These are phyloP conservation scores for Leptodermis oblonga DNA, from an alignment of 257 asterid species.

Conservation along the genomic window DNA sequence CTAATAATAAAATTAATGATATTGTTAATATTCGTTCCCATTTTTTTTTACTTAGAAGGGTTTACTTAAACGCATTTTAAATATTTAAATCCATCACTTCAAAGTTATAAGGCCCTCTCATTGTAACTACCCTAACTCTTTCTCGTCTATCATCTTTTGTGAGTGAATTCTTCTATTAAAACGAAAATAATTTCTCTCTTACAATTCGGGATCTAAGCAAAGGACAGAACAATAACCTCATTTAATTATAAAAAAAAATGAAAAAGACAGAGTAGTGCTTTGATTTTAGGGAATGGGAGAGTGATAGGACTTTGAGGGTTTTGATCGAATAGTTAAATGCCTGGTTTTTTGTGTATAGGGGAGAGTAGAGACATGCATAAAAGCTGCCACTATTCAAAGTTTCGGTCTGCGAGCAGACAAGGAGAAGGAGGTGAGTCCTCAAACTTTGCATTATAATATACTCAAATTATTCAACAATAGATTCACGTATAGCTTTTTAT, in stretches of 20 bases:
- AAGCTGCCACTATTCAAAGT: slow-evolving; percentile 76
- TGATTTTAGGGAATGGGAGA: slow-evolving; percentile 49
- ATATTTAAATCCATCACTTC: no score
- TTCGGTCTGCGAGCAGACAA: slow-evolving; percentile 58
- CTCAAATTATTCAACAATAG: no score
- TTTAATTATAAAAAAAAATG: neutral
- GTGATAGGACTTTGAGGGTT: slow-evolving; percentile 54
- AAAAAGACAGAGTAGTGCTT: slow-evolving; percentile 35
- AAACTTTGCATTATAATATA: slow-evolving; percentile 20
- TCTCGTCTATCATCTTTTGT: no score
- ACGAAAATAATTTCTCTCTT: no score
- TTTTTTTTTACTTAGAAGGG: no score
- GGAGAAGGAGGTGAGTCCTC: slow-evolving; percentile 35
- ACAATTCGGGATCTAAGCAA: slow-evolving; percentile 15
- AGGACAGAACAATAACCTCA: slow-evolving; percentile 7
- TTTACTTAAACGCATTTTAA: no score
- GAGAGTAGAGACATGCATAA: slow-evolving; percentile 51
- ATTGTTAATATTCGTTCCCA: no score
- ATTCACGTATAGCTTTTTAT: no score
- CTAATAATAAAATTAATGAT: no score
- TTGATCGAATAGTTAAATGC: slow-evolving; percentile 31
- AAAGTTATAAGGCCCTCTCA: no score
- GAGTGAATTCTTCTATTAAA: no score
- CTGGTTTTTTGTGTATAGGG: slow-evolving; percentile 46
- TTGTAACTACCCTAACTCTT: no score